These are phyloP conservation scores for Suillus alpinus DNA, from an alignment of 768 basidiomycete species.

Conservation along the genomic window DNA sequence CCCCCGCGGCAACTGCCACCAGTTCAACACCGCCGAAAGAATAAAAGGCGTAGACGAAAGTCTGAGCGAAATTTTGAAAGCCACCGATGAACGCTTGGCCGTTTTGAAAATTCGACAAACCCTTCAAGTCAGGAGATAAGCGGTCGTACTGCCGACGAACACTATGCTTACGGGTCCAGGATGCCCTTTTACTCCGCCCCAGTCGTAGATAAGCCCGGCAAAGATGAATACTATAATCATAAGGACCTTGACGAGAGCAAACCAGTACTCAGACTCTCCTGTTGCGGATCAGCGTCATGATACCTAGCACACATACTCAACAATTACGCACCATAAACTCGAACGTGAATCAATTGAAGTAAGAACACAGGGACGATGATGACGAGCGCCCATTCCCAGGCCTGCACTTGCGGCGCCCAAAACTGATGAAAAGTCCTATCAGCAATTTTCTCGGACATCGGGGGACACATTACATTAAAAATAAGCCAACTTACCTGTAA, in stretches of 20 bases:
- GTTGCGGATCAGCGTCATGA: background rate
- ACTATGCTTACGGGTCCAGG: constrained; percentile 49
- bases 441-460: background rate
- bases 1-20: constrained; percentile 71
- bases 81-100: constrained; percentile 54
- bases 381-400: constrained; percentile 57
- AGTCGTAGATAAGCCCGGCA: constrained; percentile 59
- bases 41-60: constrained; percentile 69
- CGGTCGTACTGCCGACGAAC: background rate
- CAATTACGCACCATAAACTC: constrained; percentile 48
- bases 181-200: constrained; percentile 56
- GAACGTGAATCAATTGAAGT: constrained; percentile 54
- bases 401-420: constrained; percentile 45
- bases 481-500: constrained; percentile 32
- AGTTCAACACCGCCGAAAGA: constrained; percentile 70
- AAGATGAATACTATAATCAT: constrained; percentile 63
- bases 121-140: constrained; percentile 27
- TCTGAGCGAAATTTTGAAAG: constrained; percentile 50
- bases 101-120: constrained; percentile 47
- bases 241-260: constrained; percentile 60
- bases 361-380: constrained; percentile 53
- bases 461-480: background rate
- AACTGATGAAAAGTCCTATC: constrained; percentile 20
- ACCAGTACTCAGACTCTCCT: constrained; percentile 66
- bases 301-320: background rate